Base-by-base conservation (phyloP, 2,329 filamentous ascomycete genomes). In the Talaromyces amestolkiae region DNA sequence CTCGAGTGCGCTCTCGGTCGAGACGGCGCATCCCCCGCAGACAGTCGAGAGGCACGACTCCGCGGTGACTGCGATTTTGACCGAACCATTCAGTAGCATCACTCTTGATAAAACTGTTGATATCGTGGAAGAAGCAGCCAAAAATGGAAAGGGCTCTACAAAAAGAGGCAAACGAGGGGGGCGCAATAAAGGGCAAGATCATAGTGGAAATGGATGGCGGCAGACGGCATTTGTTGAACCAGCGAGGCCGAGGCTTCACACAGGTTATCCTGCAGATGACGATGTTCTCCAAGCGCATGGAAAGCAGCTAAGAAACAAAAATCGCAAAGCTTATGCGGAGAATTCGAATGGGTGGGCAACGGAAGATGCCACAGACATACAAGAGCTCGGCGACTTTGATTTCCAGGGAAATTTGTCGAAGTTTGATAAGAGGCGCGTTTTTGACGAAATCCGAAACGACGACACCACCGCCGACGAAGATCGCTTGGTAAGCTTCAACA, bases 311-410 rank as follows among this genome's bases (percentile, higher is more conserved):
- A 81, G 80, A 65, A 81, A 79, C 67, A 75, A 76, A 67, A 72
- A 77, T 77, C 74, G 78, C 69, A 78, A 79, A 70, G 68, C 72
- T 39, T 80, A 82, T 67, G 86, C 71, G 9, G 84, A 86, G 65
- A 81, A 84, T 63, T 78, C 92, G 51, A 96, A 92, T 75, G 94
- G 92, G 3, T 98, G 94, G 93, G 93, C 92, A 3, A 97, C 94
- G 0, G 95, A 97, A 74, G 94, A 98, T 73, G 93, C 94, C 24
- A 97, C 92, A 0, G 95, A 98, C 74, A 91, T 95, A 24, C 91
- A 94, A 78, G 94, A 96, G 74, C 86, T 95, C 83, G 92, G 91
- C 11, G 95, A 98, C 67, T 98, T 98, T 72, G 94, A 98, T 77
- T 98, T 98, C 72, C 89, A 91, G 71, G 89, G 88, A 63, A 93